A percentile compares a stretch with the other conserved stretches of the same genome.
Evolutionary conservation across 768 basidiomycete genomes (phyloP).

Genomic region (Leucocoprinus leucothites): DNA sequence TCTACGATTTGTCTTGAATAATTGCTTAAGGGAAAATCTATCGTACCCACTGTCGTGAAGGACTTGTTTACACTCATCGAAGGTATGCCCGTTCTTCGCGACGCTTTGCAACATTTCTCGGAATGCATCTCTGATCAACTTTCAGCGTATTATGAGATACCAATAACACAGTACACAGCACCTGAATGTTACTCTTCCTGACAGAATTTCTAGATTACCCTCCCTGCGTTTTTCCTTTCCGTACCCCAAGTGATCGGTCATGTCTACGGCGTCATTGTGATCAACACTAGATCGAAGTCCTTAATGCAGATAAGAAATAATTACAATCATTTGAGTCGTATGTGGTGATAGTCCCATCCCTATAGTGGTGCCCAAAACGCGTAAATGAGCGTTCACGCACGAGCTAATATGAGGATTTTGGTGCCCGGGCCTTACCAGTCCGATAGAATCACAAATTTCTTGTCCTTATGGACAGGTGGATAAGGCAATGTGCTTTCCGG

Average conservation of each 20-base stretch:
- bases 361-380: slow-evolving; percentile 24
- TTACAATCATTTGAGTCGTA: slow-evolving; percentile 91
- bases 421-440: slow-evolving; percentile 68
- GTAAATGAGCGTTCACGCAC: slow-evolving; percentile 7
- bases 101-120: slow-evolving; percentile 83
- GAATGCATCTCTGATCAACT: slow-evolving; percentile 72
- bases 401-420: slow-evolving; percentile 2
- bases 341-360: slow-evolving; percentile 93
- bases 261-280: slow-evolving; percentile 38
- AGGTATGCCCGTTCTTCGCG: slow-evolving; percentile 65
- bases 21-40: neutral
- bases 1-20: slow-evolving; percentile 40
- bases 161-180: slow-evolving; percentile 21
- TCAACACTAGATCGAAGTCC: neutral
- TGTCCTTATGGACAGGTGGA: slow-evolving; percentile 75
- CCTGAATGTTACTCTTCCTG: slow-evolving; percentile 72
- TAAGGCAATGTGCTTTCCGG: slow-evolving; percentile 74
- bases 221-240: slow-evolving; percentile 71
- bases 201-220: slow-evolving; percentile 70
- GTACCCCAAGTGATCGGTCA: slow-evolving; percentile 90
- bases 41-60: slow-evolving; percentile 58
- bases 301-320: slow-evolving; percentile 16
- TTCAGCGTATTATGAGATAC: neutral
- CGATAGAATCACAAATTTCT: slow-evolving; percentile 82
- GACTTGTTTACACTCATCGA: slow-evolving; percentile 81